A percentile compares a stretch with the other conserved stretches of the same genome.
Evolutionary conservation across 2,329 filamentous ascomycete genomes (phyloP).

Genomic region (Colletotrichum navitas): DNA sequence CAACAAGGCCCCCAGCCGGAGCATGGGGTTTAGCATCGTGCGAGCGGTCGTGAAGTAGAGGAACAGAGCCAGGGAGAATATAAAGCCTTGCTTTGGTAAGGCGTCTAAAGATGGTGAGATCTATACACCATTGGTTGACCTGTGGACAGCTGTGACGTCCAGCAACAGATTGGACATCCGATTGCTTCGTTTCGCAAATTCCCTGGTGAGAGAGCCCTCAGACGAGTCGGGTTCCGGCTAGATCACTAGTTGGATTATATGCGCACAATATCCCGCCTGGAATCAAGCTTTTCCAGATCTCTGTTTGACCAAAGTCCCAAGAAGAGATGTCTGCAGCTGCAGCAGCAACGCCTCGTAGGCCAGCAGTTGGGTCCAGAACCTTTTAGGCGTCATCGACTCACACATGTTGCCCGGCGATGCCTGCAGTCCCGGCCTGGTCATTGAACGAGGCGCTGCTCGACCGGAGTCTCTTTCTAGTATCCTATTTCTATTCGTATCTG

Average conservation of each 20-base stretch:
- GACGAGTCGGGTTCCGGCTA: background rate
- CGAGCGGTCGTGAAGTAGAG: too few species aligned
- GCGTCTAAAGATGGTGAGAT: background rate
- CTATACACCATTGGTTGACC: background rate
- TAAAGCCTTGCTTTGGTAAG: background rate
- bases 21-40: too few species aligned
- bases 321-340: background rate
- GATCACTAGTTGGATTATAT: background rate
- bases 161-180: background rate
- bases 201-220: background rate
- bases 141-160: background rate
- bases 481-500: too few species aligned
- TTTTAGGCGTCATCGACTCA: background rate
- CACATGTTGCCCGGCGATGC: slow-evolving; percentile 9
- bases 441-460: background rate
- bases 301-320: background rate
- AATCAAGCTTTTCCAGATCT: slow-evolving; percentile 22
- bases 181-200: background rate
- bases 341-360: background rate
- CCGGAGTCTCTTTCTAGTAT: background rate
- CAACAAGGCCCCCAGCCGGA: too few species aligned
- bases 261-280: background rate
- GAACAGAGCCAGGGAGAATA: background rate
- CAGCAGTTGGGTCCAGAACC: slow-evolving; percentile 7
- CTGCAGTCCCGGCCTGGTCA: background rate